Evolutionary conservation across 805 yeast species (phyloP).

Genomic region (Candida manassasensis): DNA sequence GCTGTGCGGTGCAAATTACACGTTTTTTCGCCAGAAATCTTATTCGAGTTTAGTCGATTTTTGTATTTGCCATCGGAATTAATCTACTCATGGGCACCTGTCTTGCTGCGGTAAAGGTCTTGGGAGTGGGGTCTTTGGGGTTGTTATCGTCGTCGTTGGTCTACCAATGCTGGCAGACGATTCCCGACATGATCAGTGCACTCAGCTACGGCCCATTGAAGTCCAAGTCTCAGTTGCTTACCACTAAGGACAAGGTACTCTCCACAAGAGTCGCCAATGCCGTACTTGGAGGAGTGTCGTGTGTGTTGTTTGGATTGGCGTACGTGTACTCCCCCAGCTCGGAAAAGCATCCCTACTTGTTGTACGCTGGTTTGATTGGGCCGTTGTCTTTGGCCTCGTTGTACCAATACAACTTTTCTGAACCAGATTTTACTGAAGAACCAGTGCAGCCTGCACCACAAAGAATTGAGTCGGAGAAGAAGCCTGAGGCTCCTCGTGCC

Average conservation of each 20-base stretch:
- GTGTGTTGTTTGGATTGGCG: constrained; percentile 51
- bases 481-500: constrained; percentile 8
- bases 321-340: constrained; percentile 50
- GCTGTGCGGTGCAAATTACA: too few relatives aligned
- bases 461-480: neutral
- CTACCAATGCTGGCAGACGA: constrained; percentile 32
- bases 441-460: neutral
- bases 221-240: constrained; percentile 12
- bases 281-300: constrained; percentile 43
- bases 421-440: neutral
- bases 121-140: constrained; percentile 69
- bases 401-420: constrained; percentile 1
- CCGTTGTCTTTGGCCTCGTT: constrained; percentile 34
- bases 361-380: constrained; percentile 58
- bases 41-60: too few relatives aligned
- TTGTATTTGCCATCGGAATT: neutral
- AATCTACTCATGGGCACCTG: constrained; percentile 27
- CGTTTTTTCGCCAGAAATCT: too few relatives aligned
- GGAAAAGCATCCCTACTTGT: constrained; percentile 68
- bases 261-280: constrained; percentile 19
- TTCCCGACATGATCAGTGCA: constrained; percentile 25
- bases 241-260: constrained; percentile 19
- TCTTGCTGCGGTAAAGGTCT: constrained; percentile 46
- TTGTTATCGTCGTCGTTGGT: constrained; percentile 50
- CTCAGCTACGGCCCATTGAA: constrained; percentile 12